Base-by-base conservation (phyloP, 2,329 filamentous ascomycete genomes). In the Penicillium brevicompactum region DNA sequence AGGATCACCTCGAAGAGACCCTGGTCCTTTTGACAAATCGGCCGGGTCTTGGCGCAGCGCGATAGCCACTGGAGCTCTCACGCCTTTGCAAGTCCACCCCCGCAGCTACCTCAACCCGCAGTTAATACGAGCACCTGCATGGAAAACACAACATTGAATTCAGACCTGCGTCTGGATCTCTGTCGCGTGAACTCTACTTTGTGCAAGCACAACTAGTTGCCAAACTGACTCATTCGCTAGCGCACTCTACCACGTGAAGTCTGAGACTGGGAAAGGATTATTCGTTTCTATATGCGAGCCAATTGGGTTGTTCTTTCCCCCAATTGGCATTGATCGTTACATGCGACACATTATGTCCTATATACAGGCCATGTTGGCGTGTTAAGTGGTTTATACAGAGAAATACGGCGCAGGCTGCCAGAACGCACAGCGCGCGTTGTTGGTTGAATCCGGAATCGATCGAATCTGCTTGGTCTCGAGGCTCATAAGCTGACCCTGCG, bases 331-430 rank as follows among this genome's bases (percentile, higher is more conserved):
- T 9, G 13, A n/a, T 37, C 34, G n/a, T 37, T 37, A 37, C 6
- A 37, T n/a, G 24, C 34, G 34, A 37, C 34, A 37, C 11, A n/a
- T n/a, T 37, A 37, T 37, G 34, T 34, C 31, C 31, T 34, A 34
- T 34, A 4, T 34, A 34, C 31, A 34, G 9, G 11, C 13, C 10
- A 14, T 34, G 9, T 34, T 10, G 9, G 5, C 3, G n/a, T n/a
- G 8, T 5, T 27, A 27, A 6, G 24, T 27, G 24, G 34, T 42
- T 42, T n/a, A 49, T 49, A 63, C 16, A 50, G 63, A 16, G n/a
- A 16, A 38, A 56, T 74, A 80, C 53, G 81, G 60, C 30, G 70
- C 78, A 65, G 79, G 76, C 70, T 84, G 80, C 82, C 82, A 84
- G 73, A 75, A 84, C 51, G 70, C 68, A 67, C 82, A 84, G 59